A percentile compares a stretch with the other conserved stretches of the same genome.
Conservation (phyloP, 768 basidiomycete species). For the Trametopsis cervina region DNA sequence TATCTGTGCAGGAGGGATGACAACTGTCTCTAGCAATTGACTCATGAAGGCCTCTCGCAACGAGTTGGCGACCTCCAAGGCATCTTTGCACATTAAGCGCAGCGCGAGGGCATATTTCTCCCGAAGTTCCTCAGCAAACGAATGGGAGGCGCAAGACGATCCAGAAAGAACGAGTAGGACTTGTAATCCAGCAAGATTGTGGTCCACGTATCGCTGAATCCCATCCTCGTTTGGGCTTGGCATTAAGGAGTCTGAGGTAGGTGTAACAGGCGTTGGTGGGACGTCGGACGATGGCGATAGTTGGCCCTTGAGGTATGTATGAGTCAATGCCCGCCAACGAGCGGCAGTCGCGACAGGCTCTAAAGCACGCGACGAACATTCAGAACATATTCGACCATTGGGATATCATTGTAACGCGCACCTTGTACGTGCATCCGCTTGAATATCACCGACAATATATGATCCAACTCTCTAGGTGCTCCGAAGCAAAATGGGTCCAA, state of each 20-base stretch:
- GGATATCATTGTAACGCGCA: conserved; percentile 12
- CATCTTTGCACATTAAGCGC: conserved; percentile 21
- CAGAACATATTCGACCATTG: too few species aligned
- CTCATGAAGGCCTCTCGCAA: conserved; percentile 28
- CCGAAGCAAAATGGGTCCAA: conserved; percentile 29
- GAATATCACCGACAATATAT: conserved; percentile 23
- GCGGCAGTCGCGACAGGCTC: conserved; percentile 30
- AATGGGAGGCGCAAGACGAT: conserved; percentile 22
- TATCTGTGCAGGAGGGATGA: conserved; percentile 11
- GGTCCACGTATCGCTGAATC: conserved; percentile 12
- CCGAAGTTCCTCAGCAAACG: conserved; percentile 24
- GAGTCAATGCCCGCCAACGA: conserved; percentile 30
- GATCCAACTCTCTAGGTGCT: conserved; percentile 23
- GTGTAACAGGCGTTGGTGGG: conserved; percentile 15
- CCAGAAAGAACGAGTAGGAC: conserved; percentile 27
- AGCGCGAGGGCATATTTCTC: conserved; percentile 24
- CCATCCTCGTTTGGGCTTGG: conserved; percentile 4
- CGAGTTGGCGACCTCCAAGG: conserved; percentile 21
- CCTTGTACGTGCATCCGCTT: conserved; percentile 26
- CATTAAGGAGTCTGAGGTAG: conserved; percentile 19
- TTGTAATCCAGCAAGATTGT: conserved; percentile 25
- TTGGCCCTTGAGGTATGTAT: conserved; percentile 22
- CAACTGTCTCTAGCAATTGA: conserved; percentile 26
- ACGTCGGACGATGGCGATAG: conserved; percentile 11
- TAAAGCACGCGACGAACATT: too few species aligned